Conservation (phyloP, 2,329 filamentous ascomycete genomes). For the Colletotrichum melonis region DNA sequence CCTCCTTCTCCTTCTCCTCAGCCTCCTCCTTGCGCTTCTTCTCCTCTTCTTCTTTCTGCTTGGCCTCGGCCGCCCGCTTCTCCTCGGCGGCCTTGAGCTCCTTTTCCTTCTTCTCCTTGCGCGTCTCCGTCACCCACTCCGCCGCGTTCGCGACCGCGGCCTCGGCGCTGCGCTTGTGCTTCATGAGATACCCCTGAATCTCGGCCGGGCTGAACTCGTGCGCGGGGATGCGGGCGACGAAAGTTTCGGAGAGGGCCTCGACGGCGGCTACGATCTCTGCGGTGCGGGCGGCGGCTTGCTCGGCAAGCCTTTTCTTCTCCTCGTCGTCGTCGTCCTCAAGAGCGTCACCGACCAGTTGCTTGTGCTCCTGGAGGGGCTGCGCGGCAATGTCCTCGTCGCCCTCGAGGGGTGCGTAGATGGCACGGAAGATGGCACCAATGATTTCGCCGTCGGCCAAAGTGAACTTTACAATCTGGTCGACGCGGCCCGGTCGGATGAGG, state of each 20-base stretch:
- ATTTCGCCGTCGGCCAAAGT: conserved; percentile 64
- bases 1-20: conserved; percentile 41
- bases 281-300: conserved; percentile 45
- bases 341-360: too few relatives aligned
- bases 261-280: conserved; percentile 53
- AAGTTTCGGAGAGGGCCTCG: conserved; percentile 58
- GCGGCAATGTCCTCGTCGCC: conserved; percentile 49
- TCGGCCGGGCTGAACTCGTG: conserved; percentile 70
- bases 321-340: conserved; percentile 28
- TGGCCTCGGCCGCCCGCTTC: conserved; percentile 50
- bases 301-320: conserved; percentile 42
- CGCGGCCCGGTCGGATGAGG: conserved; percentile 70
- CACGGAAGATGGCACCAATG: conserved; percentile 65
- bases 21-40: conserved; percentile 46
- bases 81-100: conserved; percentile 56
- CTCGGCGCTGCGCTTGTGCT: conserved; percentile 64
- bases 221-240: conserved; percentile 62
- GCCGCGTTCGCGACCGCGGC: conserved; percentile 58
- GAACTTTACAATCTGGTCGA: conserved; percentile 71
- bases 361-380: not conserved
- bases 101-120: conserved; percentile 61
- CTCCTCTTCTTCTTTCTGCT: conserved; percentile 47
- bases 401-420: conserved; percentile 66
- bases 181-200: conserved; percentile 68
- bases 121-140: conserved; percentile 61